Evolutionary conservation across 495 filamentous ascomycete genomes (phyloP), one percentile per base, ranked within the genome.

Genomic region (Talaromyces borbonicus): DNA sequence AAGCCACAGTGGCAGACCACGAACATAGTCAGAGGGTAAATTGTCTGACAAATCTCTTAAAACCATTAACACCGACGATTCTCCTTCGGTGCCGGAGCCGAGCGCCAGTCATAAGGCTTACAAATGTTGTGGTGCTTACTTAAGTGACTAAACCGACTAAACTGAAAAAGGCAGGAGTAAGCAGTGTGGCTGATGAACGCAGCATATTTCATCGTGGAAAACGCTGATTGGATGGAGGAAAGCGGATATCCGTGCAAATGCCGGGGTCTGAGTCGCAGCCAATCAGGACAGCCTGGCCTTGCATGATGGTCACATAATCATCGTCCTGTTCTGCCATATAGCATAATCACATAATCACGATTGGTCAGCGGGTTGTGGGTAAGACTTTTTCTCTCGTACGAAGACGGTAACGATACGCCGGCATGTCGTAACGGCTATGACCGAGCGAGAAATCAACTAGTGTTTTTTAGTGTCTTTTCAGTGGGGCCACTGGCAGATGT

Each of bases 1-100:
- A 31, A 43, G 41, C 41, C 41, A 43, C 41, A 42, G 16, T 40
- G n/a, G n/a, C n/a, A n/a, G n/a, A n/a, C n/a, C n/a, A n/a, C n/a
- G n/a, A n/a, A n/a, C n/a, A n/a, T n/a, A n/a, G n/a, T n/a, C n/a
- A n/a, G n/a, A n/a, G n/a, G n/a, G n/a, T n/a, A n/a, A n/a, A n/a
- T n/a, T n/a, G 12, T 8, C 32, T 33, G n/a, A 5, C 12, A 15
- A 5, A 5, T 32, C 15, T 9, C 11, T 4, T 12, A 32, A 32
- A 9, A 32, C 11, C 4, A 32, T 4, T 5, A 4, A 12, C 30
- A 4, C 3, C 18, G 14, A 41, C 24, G 26, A 41, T 38, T 38
- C 36, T 20, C 36, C 14, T 41, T 26, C 38, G 37, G 7, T 26
- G 14, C 20, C 22, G 38, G 38, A 25, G 22, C 38, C 38, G 38